Base-by-base conservation (phyloP, 2,329 filamentous ascomycete genomes). In the Penicillium nordicum region DNA sequence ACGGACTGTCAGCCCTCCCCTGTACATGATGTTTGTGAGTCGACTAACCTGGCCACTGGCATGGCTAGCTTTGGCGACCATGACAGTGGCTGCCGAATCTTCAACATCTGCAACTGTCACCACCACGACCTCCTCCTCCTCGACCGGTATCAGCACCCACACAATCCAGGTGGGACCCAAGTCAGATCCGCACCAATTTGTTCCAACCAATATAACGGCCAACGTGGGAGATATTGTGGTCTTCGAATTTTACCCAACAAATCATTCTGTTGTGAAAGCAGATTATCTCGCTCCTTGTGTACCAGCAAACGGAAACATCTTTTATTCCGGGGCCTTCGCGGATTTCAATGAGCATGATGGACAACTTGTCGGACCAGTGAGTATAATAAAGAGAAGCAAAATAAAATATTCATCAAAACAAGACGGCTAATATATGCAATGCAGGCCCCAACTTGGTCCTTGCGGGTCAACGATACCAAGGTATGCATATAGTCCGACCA, bases 241-340 rank as follows among this genome's bases (percentile, higher is more conserved):
- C 58, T 88, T 84, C 69, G 75, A 80, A 42, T 88, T 88, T 66
- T 87, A 83, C 61, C 84, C 85, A 1, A 77, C 77, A 23, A 85
- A 82, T 50, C 86, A 89, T 66, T 86, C 84, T 3, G 82, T 88
- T n/a, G 82, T 83, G 9, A 79, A 83, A 48, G 81, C 84, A 34
- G 83, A 80, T 47, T 88, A 80, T 62, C 71, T 75, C 2, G 74
- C 76, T n/a, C 84, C 86, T 38, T 89, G 87, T 58, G 80, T 87
- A 42, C 86, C 86, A 0, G 86, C 70, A 3, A 48, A 27, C 3
- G 55, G 46, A 1, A 50, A 49, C 3, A 37, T 67, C 18, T 75
- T 74, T 47, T 69, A 64, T 36, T 74, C 72, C 1, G 71, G 66
- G 1, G 54, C 59, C 1, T 70, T 70, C 16, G 59, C 84, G 56